These are phyloP conservation scores for Bifiguratus adelaidae DNA, from an alignment of 192 early-diverging fungal species.

Conservation along the genomic window DNA sequence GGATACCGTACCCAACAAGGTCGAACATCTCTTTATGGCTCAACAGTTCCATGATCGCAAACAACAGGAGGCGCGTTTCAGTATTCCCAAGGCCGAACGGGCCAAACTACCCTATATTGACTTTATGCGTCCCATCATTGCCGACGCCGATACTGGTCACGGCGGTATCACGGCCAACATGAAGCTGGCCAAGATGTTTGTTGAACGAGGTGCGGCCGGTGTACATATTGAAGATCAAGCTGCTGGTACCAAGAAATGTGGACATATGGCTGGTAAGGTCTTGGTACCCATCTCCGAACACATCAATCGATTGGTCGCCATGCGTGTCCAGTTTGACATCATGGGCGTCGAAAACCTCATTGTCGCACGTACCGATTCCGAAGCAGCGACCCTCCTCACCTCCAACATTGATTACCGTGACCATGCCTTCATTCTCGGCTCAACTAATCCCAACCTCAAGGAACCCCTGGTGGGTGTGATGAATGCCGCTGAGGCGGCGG, in stretches of 20 bases:
- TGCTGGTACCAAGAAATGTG: slow-evolving; percentile 96
- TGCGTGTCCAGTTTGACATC: slow-evolving; percentile 95
- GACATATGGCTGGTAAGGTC: slow-evolving; percentile 99
- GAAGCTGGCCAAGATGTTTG: slow-evolving; percentile 97
- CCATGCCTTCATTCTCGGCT: slow-evolving; percentile 92
- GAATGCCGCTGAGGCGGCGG: slow-evolving; percentile 67
- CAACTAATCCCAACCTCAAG: slow-evolving; percentile 68
- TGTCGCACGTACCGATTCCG: slow-evolving; percentile 92
- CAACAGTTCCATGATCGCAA: slow-evolving; percentile 96
- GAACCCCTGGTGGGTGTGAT: slow-evolving; percentile 62
- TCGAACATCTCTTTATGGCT: slow-evolving; percentile 95
- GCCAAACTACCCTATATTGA: slow-evolving; percentile 66
- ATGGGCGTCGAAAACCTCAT: slow-evolving; percentile 94
- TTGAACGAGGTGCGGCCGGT: slow-evolving; percentile 92
- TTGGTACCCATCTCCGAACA: slow-evolving; percentile 97
- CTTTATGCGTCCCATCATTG: slow-evolving; percentile 90
- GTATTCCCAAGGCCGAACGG: slow-evolving; percentile 52
- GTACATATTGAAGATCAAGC: slow-evolving; percentile 93
- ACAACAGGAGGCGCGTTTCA: slow-evolving; percentile 84
- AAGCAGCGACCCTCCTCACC: slow-evolving; percentile 93
- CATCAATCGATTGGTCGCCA: slow-evolving; percentile 91
- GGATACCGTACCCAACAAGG: slow-evolving; percentile 97
- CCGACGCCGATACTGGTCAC: slow-evolving; percentile 97
- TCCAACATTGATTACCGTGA: slow-evolving; percentile 94
- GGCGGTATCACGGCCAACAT: slow-evolving; percentile 97